phyloP scores from a whole-genome alignment of 2,329 filamentous ascomycete species.

The Cladorrhinum sp. region DNA sequence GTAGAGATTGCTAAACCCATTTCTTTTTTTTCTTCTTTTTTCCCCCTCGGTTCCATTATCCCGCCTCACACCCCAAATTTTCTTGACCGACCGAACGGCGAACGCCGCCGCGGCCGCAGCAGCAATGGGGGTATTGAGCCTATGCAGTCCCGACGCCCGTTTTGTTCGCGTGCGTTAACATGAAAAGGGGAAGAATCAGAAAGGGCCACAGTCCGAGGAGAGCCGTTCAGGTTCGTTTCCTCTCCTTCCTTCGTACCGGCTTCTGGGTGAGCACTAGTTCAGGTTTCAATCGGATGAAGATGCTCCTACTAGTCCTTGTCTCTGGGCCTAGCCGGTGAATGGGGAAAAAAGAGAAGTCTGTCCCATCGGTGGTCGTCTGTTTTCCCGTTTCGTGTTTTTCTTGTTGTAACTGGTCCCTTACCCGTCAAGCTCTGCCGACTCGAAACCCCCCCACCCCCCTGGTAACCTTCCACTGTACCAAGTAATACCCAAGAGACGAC shows the following conservation, averaged over 20 bases:
- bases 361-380: not conserved
- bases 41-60: not conserved
- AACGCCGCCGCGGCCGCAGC: not conserved
- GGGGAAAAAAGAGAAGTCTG: not conserved
- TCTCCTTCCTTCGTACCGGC: not conserved
- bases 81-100: not conserved
- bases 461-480: not conserved
- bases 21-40: not conserved
- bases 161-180: not conserved
- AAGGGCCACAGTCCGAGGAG: not conserved
- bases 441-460: too few species aligned
- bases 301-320: not conserved
- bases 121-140: not conserved
- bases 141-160: not conserved
- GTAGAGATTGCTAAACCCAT: not conserved
- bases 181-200: not conserved
- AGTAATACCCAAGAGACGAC: not conserved
- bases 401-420: not conserved
- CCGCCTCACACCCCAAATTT: not conserved
- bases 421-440: too few species aligned
- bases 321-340: not conserved
- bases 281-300: not conserved
- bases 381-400: not conserved
- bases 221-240: not conserved
- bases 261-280: not conserved